These are phyloP conservation scores for Gypsophila paniculata DNA, from an alignment of 179 eudicot species.

Conservation along the genomic window DNA sequence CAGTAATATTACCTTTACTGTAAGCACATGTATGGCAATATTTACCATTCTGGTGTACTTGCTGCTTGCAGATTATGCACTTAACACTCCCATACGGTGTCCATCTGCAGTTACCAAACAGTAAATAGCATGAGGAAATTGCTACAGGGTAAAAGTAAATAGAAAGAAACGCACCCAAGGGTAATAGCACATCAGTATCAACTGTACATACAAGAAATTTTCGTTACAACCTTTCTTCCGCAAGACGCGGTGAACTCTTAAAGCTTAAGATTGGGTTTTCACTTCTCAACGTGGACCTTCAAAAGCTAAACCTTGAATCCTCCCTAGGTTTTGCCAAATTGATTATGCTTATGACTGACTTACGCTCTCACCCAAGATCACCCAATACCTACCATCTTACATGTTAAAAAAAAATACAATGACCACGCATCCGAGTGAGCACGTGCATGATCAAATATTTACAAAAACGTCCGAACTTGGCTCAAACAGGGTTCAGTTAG, in stretches of 20 bases:
- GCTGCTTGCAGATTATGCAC: constrained; percentile 95
- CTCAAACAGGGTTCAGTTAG: neutral
- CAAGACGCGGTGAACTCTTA: neutral
- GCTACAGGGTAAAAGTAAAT: neutral
- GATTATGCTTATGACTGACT: neutral
- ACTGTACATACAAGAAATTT: neutral
- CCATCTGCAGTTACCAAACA: constrained; percentile 54
- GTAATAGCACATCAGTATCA: neutral
- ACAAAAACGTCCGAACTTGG: neutral
- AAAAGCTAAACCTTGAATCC: neutral
- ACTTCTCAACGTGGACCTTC: neutral
- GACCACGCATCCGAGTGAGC: too few relatives aligned
- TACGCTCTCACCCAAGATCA: neutral
- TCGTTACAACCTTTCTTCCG: neutral
- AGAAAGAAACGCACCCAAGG: neutral
- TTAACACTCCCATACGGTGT: constrained; percentile 77
- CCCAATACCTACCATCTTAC: too few relatives aligned
- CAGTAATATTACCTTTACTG: constrained; percentile 57
- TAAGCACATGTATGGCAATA: constrained; percentile 98
- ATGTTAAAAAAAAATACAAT: too few relatives aligned
- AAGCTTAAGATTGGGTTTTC: too few relatives aligned
- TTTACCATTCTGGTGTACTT: constrained; percentile 93
- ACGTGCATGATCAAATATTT: neutral
- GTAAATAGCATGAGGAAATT: neutral
- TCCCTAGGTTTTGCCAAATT: neutral